Base-by-base conservation (phyloP, 2,329 filamentous ascomycete species). In the Grosmannia huntii region DNA sequence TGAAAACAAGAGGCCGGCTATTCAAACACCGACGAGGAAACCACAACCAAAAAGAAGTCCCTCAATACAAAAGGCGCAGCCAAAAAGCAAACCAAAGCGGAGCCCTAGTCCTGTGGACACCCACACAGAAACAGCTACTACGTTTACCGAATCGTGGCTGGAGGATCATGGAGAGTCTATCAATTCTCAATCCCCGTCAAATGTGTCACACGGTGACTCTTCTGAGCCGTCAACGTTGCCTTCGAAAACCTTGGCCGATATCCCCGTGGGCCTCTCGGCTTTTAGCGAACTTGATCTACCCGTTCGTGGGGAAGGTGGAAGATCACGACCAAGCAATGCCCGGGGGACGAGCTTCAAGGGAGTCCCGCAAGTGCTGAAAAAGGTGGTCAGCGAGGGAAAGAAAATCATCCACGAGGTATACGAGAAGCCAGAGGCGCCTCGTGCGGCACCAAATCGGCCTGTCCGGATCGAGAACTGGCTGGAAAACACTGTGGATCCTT, bases 391-490 rank as follows among this genome's bases (percentile, higher is more conserved):
- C 51, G 82, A 82, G 60, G 81, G 82, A 55, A 84, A 80, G 69
- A 85, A 84, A 68, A 84, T 85, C 14, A 77, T 85, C 44, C 77
- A 82, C 58, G 77, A 76, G 58, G 77, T 76, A 50, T 77, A 82
- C n/a, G 82, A 85, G 58, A 77, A 75, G 58, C 76, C 76, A 50
- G 82, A 85, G 55, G 75, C 80, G 4, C 77, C 77, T 1, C 76
- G 76, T 53, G 74, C 76, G 9, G 70, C 73, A 2, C 69, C 70
- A 3, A 84, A 85, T 60, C 77, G 81, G 50, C 82, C 83, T 5
- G 79, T 78, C 1, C 85, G 77, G 64, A 86, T 86, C 57, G 83
- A 86, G 66, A 83, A 77, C 25, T 86, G 83, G 83, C 71, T 86
- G 28, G 81, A 79, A 64, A 76, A 73, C 25, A 86, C 83, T 0